Conservation (phyloP, 192 early-diverging fungal species). For the Linnemannia exigua region DNA sequence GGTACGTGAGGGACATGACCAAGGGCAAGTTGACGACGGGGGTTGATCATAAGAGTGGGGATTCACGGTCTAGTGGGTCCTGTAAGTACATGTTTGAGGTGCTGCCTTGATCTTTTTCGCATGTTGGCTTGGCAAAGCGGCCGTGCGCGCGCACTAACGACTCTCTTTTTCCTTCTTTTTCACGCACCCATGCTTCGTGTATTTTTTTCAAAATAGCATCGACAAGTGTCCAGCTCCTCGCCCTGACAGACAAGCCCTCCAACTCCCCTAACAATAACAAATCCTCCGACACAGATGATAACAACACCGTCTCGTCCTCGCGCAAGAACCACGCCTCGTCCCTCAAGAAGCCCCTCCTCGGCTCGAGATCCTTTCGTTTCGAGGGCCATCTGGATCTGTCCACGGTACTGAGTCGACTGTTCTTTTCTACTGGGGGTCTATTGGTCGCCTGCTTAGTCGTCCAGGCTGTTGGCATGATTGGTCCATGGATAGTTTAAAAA, state of each 20-base stretch:
- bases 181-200: neutral
- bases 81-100: slow-evolving; percentile 20
- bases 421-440: neutral
- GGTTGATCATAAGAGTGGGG: slow-evolving; percentile 56
- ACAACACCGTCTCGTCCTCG: neutral
- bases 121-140: neutral
- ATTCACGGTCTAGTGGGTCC: slow-evolving; percentile 31
- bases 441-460: neutral
- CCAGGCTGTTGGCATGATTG: neutral
- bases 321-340: neutral
- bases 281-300: neutral
- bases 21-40: slow-evolving; percentile 48
- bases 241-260: slow-evolving; percentile 3
- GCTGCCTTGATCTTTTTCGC: neutral
- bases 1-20: slow-evolving; percentile 45
- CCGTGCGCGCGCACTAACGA: neutral
- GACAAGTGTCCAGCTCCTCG: slow-evolving; percentile 42
- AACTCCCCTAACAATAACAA: neutral
- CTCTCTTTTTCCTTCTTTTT: neutral
- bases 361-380: too few species aligned
- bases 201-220: slow-evolving; percentile 2
- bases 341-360: neutral
- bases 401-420: neutral
- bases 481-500: neutral
- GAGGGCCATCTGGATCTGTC: too few species aligned